Evolutionary conservation across 306 rosid species (phyloP).

Genomic region (Bauhinia variegata): DNA sequence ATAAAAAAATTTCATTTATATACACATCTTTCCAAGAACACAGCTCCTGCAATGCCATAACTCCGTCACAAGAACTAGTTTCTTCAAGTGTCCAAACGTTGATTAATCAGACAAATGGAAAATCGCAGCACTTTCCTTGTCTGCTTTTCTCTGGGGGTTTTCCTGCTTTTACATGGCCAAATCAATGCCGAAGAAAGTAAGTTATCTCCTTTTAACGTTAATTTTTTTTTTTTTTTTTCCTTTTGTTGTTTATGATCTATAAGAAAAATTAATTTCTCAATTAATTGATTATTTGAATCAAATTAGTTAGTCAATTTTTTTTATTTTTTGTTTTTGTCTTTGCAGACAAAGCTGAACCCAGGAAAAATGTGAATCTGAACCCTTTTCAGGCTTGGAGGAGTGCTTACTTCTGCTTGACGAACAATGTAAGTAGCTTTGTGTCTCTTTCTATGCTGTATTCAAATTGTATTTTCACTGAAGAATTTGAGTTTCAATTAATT

Average conservation of each 20-base stretch:
- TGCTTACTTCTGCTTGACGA: constrained; percentile 53
- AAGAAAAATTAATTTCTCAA: neutral
- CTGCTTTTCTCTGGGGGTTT: constrained; percentile 47
- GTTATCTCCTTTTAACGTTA: neutral
- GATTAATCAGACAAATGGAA: constrained; percentile 34
- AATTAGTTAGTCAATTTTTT: neutral
- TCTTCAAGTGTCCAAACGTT: neutral
- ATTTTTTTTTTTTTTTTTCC: neutral
- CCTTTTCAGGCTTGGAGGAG: constrained; percentile 49
- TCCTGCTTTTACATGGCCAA: constrained; percentile 42
- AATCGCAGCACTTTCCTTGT: constrained; percentile 24
- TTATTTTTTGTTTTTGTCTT: neutral
- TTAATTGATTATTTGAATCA: neutral
- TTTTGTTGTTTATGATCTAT: neutral
- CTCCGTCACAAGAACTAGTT: neutral
- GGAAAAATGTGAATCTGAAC: constrained; percentile 43
- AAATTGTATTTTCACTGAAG: too few relatives aligned
- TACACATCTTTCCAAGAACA: constrained; percentile 13
- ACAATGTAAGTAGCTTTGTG: constrained; percentile 33
- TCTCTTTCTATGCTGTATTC: too few relatives aligned
- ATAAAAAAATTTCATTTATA: constrained; percentile 25
- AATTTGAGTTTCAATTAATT: too few relatives aligned
- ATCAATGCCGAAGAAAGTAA: constrained; percentile 49
- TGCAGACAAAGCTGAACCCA: constrained; percentile 47
- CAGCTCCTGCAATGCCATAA: constrained; percentile 19